Base-by-base conservation (phyloP, 441 rosid species). In the Euphorbia celastroides region DNA sequence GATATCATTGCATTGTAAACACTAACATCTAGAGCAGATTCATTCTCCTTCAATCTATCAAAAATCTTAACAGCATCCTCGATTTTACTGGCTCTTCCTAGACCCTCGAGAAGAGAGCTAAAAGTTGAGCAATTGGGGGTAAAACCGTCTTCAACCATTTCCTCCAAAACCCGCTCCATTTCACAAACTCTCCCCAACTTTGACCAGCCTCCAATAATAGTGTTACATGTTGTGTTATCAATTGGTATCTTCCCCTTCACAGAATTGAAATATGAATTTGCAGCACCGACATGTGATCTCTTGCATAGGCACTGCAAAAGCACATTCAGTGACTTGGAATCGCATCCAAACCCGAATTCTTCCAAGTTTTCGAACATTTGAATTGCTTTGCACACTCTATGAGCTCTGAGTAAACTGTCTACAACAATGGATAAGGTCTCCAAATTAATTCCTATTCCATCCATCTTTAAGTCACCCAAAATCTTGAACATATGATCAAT, bases 1-100 rank as follows among this genome's bases (percentile, higher is more conserved):
- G 74, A 79, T 66, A 93, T 88, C 88, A 93, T 73, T 50, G 96
- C 89, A 60, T 89, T 87, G 81, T 86, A 87, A 62, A 85, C 90
- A 71, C 27, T 44, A 19, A 87, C 74, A 27, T 87, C 86, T 0
- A 81, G 80, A 60, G 76, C 77, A 69, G 55, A 72, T 28, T 86
- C 85, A 62, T 76, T 83, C 66, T 80, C 78, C 63, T 72, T 77
- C 77, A 90, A 73, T 54, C 54, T 74, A 66, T 83, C 73, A 66
- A 93, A 89, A 66, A 90, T 60, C 76, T 69, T 70, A 75, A 85
- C 74, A 44, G 96, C 91, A 57, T 87, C 90, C 68, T 75, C 76
- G 31, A 82, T 59, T 75, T 80, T 85, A 38, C 88, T 89, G 59
- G 87, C 82, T 86, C 94, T 90, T 62, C 97, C 98, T 59, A 86